These are phyloP conservation scores for Globisporangium orthogonon DNA, from an alignment of 352 stramenopile genomes.

Conservation along the genomic window DNA sequence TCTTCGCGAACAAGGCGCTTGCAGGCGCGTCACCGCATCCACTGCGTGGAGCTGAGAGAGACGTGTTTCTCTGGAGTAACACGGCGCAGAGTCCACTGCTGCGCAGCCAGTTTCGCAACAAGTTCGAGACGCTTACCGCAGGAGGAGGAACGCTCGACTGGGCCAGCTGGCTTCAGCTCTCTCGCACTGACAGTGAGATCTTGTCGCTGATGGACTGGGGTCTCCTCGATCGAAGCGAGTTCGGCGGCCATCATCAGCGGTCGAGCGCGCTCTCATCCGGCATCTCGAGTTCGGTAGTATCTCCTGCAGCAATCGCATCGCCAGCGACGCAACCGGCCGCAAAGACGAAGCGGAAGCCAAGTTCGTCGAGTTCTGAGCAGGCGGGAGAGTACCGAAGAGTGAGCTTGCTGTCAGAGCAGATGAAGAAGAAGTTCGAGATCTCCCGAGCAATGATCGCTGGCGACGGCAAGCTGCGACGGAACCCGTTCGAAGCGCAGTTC, in stretches of 20 bases:
- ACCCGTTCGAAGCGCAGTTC: slow-evolving; percentile 29
- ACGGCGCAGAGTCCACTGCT: slow-evolving; percentile 33
- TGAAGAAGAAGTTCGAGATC: slow-evolving; percentile 44
- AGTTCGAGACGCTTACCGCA: slow-evolving; percentile 26
- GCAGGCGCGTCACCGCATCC: slow-evolving; percentile 4
- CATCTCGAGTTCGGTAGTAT: neutral
- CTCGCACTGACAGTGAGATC: slow-evolving; percentile 24
- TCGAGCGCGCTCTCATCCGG: neutral
- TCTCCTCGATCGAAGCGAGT: slow-evolving; percentile 4
- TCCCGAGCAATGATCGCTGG: slow-evolving; percentile 20
- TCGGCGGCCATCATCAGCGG: neutral
- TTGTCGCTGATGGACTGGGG: slow-evolving; percentile 28
- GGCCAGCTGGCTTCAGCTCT: slow-evolving; percentile 30
- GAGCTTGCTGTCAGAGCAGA: slow-evolving; percentile 37
- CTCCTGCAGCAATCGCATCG: slow-evolving; percentile 9
- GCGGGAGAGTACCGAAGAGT: slow-evolving; percentile 12
- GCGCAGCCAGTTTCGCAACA: slow-evolving; percentile 36
- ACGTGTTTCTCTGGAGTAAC: slow-evolving; percentile 6
- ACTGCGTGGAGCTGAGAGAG: slow-evolving; percentile 5
- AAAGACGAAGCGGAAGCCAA: slow-evolving; percentile 4
- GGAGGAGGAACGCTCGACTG: slow-evolving; percentile 21
- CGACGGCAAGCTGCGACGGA: slow-evolving; percentile 18
- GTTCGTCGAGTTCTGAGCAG: neutral
- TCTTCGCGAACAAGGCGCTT: slow-evolving; percentile 39
- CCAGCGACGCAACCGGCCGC: neutral